Evolutionary conservation across 2,329 filamentous ascomycete genomes (phyloP).

Genomic region (Phaeosphaeria sp.): DNA sequence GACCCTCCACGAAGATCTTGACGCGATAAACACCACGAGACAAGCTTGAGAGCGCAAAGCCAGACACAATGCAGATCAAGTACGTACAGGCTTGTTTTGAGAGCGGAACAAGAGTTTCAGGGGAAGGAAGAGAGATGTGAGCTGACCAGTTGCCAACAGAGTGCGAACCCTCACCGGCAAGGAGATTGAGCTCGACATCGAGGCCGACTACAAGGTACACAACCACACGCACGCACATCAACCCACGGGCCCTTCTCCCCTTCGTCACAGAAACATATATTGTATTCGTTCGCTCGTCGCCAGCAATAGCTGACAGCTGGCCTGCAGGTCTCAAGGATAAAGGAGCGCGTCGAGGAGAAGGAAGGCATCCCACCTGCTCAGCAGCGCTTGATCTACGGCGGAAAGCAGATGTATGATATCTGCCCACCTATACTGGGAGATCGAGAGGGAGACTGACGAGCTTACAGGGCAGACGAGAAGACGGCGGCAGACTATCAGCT

Average conservation of each 20-base stretch:
- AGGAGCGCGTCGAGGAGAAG: conserved; percentile 99
- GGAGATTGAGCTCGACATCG: conserved; percentile 98
- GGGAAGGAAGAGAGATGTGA: background rate
- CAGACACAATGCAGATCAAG: conserved; percentile 46
- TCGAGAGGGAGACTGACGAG: conserved; percentile 8
- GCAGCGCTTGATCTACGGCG: conserved; percentile 93
- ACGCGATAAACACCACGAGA: background rate
- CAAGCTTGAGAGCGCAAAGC: background rate
- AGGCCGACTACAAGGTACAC: conserved; percentile 86
- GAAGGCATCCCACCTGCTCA: conserved; percentile 97
- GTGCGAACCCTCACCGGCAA: conserved; percentile 97
- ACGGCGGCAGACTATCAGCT: conserved; percentile 89
- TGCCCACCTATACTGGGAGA: background rate
- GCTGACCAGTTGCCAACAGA: conserved; percentile 60
- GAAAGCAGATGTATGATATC: conserved; percentile 85
- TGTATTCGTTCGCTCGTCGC: background rate
- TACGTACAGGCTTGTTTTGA: conserved; percentile 15
- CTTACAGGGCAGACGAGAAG: conserved; percentile 88
- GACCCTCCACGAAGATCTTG: background rate
- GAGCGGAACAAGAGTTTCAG: background rate
- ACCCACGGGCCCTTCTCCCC: too few relatives aligned
- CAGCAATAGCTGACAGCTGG: conserved; percentile 13
- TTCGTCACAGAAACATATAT: too few relatives aligned
- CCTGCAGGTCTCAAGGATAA: conserved; percentile 85
- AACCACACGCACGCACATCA: background rate